Evolutionary conservation across 192 early-diverging fungal genomes (phyloP).

Genomic region (Gaertneriomyces semiglobifer): DNA sequence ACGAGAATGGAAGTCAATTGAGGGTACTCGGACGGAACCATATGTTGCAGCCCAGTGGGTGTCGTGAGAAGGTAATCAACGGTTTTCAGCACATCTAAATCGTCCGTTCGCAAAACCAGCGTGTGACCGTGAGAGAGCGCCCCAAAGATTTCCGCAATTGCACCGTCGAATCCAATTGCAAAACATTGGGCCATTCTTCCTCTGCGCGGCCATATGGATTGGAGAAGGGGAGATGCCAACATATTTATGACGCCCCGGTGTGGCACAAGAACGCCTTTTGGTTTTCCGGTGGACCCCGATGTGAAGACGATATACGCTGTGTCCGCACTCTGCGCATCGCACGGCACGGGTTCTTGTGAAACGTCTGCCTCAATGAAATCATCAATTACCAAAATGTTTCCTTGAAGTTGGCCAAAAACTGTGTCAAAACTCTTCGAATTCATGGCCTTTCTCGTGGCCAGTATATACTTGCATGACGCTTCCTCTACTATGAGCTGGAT

Average conservation of each 20-base stretch:
- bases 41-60: constrained; percentile 26
- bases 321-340: no score
- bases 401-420: no score
- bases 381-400: no score
- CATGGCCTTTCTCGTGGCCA: no score
- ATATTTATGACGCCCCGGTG: neutral
- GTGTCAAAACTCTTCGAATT: no score
- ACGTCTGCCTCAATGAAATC: no score
- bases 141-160: constrained; percentile 28
- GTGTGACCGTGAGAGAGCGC: constrained; percentile 19
- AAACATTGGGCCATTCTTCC: constrained; percentile 20
- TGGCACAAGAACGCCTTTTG: constrained; percentile 1
- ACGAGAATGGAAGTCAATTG: constrained; percentile 27
- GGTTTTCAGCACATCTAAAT: constrained; percentile 9
- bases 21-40: constrained; percentile 27
- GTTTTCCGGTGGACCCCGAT: constrained; percentile 11
- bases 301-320: neutral
- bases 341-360: no score
- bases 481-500: no score
- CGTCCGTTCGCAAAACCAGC: constrained; percentile 26
- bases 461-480: no score
- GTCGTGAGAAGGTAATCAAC: constrained; percentile 25
- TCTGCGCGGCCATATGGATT: neutral
- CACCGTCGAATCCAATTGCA: constrained; percentile 32
- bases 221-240: no score